Evolutionary conservation across 345 rosid species (phyloP).

Genomic region (Populus deltoides): DNA sequence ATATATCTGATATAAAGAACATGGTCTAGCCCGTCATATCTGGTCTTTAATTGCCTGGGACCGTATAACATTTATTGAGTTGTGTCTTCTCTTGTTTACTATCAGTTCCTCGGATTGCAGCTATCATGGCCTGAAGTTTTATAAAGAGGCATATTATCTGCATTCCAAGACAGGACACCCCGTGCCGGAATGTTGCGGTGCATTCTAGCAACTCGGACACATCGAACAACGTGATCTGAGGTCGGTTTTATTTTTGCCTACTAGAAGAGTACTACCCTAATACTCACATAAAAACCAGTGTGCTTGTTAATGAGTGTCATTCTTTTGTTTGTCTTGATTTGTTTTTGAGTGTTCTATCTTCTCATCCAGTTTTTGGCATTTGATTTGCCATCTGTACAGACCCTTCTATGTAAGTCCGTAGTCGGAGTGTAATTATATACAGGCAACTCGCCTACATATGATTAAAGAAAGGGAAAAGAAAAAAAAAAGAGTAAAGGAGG

Average conservation of each 20-base stretch:
- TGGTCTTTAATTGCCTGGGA: conserved; percentile 23
- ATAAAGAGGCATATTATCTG: conserved; percentile 60
- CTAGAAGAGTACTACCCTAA: conserved; percentile 29
- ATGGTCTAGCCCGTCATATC: conserved; percentile 21
- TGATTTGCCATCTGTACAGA: conserved; percentile 60
- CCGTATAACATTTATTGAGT: conserved; percentile 20
- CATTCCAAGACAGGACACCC: conserved; percentile 41
- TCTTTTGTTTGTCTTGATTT: conserved; percentile 44
- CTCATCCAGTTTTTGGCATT: conserved; percentile 45
- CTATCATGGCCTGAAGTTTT: conserved; percentile 77
- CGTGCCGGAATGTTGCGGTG: conserved; percentile 59
- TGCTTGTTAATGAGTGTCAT: conserved; percentile 48
- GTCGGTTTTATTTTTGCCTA: conserved; percentile 14
- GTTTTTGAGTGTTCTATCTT: conserved; percentile 31
- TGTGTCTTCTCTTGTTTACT: conserved; percentile 24
- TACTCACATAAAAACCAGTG: conserved; percentile 34
- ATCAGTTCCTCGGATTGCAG: conserved; percentile 56
- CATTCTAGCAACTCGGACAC: conserved; percentile 68
- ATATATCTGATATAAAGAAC: conserved; percentile 29
- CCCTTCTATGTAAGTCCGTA: conserved; percentile 32
- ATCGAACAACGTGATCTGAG: conserved; percentile 43
- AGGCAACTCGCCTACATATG: conserved; percentile 57
- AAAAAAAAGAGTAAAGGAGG: conserved; percentile 33
- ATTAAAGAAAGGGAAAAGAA: conserved; percentile 15
- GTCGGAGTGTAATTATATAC: conserved; percentile 58